phyloP scores from a whole-genome alignment of 495 filamentous ascomycete genomes.

The Rusavskia elegans region DNA sequence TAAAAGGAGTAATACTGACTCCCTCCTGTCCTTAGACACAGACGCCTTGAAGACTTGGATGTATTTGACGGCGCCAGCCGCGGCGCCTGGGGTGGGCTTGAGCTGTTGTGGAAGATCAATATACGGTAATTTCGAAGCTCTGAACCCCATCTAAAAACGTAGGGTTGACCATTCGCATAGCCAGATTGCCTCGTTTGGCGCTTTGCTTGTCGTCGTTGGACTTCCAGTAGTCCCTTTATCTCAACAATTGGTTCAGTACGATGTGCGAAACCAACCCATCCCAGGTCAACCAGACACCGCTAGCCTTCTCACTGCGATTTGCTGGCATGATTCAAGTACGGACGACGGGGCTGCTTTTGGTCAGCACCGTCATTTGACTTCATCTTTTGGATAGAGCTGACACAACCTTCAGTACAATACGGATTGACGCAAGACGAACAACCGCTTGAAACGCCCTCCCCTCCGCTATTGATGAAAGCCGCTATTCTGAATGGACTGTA shows the following conservation, averaged over 20 bases:
- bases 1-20: too few species aligned
- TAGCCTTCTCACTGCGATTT: neutral
- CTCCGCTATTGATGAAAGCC: conserved; percentile 3
- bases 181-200: conserved; percentile 15
- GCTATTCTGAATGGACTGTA: conserved; percentile 2
- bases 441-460: neutral
- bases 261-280: neutral
- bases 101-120: conserved; percentile 12
- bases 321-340: neutral
- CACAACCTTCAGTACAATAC: too few species aligned
- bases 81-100: conserved; percentile 22
- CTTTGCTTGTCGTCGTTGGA: conserved; percentile 12
- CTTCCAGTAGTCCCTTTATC: conserved; percentile 21
- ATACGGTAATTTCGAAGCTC: neutral
- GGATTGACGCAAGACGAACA: too few species aligned
- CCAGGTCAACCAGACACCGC: neutral
- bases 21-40: neutral
- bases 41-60: conserved; percentile 15
- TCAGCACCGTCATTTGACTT: neutral
- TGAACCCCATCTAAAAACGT: too few species aligned
- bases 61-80: conserved; percentile 23
- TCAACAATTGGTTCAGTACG: conserved; percentile 19
- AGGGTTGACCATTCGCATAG: conserved; percentile 1
- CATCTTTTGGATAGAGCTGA: neutral
- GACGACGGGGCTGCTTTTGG: neutral